Evolutionary conservation across 495 filamentous ascomycete species (phyloP).

Genomic region (Xylaria palmicola): DNA sequence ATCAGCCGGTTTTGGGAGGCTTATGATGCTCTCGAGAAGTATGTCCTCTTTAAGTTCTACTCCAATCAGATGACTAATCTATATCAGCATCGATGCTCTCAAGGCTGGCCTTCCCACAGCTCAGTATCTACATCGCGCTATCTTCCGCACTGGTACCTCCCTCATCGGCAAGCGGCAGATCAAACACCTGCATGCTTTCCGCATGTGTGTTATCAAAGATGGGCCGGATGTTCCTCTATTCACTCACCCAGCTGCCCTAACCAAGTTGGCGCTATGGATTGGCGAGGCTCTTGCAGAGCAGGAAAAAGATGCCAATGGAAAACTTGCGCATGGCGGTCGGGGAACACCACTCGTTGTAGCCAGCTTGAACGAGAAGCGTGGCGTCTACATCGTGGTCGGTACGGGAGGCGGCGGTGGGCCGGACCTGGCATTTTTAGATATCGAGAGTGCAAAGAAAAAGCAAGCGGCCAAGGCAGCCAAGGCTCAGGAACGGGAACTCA

Average conservation of each 20-base stretch:
- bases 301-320: constrained; percentile 71
- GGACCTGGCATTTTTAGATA: constrained; percentile 58
- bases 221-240: constrained; percentile 87
- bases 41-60: constrained; percentile 30
- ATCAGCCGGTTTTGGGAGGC: constrained; percentile 85
- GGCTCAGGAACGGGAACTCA: constrained; percentile 58
- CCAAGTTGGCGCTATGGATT: constrained; percentile 90
- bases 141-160: constrained; percentile 87
- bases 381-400: constrained; percentile 87
- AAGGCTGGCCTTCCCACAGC: constrained; percentile 76
- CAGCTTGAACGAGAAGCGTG: constrained; percentile 80
- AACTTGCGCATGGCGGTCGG: constrained; percentile 63
- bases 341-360: constrained; percentile 88
- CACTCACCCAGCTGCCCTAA: constrained; percentile 85
- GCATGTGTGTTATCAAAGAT: constrained; percentile 94
- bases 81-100: constrained; percentile 65
- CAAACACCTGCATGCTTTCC: constrained; percentile 83
- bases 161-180: constrained; percentile 93
- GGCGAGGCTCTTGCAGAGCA: constrained; percentile 89
- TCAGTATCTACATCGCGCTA: constrained; percentile 85
- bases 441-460: constrained; percentile 61
- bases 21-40: constrained; percentile 84
- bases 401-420: constrained; percentile 77
- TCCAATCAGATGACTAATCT: constrained; percentile 23
- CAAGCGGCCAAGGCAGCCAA: constrained; percentile 59